Evolutionary conservation across 2,329 filamentous ascomycete species (phyloP).

Genomic region (Penicillium sp.): DNA sequence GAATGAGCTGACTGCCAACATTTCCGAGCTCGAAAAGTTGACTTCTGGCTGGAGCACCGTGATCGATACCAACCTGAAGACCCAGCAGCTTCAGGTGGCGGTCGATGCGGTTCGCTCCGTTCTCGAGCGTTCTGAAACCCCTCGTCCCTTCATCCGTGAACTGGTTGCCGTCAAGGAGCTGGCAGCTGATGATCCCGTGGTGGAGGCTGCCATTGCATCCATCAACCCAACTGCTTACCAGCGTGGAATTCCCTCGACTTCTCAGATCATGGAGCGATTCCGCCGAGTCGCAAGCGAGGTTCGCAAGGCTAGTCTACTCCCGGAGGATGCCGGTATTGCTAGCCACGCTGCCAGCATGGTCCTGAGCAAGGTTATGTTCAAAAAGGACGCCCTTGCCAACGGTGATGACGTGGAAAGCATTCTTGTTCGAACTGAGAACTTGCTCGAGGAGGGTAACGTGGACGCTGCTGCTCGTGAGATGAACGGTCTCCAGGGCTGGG

Average conservation of each 20-base stretch:
- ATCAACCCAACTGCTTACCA: slow-evolving; percentile 94
- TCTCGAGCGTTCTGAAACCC: slow-evolving; percentile 66
- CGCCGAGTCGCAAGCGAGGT: slow-evolving; percentile 86
- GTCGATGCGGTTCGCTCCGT: slow-evolving; percentile 86
- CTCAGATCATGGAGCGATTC: slow-evolving; percentile 92
- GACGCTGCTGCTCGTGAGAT: slow-evolving; percentile 91
- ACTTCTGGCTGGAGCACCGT: slow-evolving; percentile 86
- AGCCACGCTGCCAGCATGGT: slow-evolving; percentile 87
- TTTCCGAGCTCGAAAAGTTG: slow-evolving; percentile 78
- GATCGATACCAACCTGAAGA: slow-evolving; percentile 82
- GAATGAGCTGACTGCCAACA: slow-evolving; percentile 67
- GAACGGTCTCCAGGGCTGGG: slow-evolving; percentile 89
- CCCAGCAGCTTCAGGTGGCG: slow-evolving; percentile 92
- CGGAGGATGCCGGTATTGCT: slow-evolving; percentile 88
- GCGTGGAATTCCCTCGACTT: slow-evolving; percentile 73
- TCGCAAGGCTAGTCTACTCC: slow-evolving; percentile 85
- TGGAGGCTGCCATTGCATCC: slow-evolving; percentile 89
- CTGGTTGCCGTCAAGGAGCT: slow-evolving; percentile 93
- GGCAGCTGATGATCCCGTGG: slow-evolving; percentile 73
- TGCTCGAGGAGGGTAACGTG: slow-evolving; percentile 86
- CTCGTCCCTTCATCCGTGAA: slow-evolving; percentile 83
- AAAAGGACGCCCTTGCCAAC: slow-evolving; percentile 77
- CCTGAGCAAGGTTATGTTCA: slow-evolving; percentile 91
- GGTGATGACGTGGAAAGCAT: slow-evolving; percentile 92
- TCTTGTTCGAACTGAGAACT: slow-evolving; percentile 78